phyloP scores from a whole-genome alignment of 164 flowering plant genomes.

The Kalanchoe fedtschenkoi region DNA sequence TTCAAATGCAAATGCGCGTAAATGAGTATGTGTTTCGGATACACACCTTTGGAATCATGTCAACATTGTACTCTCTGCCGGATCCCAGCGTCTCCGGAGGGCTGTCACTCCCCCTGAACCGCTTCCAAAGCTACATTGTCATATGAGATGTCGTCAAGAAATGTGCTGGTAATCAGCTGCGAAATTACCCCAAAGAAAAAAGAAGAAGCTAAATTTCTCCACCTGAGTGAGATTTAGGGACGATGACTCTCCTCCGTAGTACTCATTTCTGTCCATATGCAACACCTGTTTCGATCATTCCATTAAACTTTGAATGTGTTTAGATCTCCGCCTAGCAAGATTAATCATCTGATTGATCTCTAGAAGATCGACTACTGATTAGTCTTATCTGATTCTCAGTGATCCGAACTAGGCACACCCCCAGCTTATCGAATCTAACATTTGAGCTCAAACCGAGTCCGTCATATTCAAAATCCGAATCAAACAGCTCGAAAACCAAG shows the following conservation, averaged over 20 bases:
- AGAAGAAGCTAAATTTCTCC: neutral
- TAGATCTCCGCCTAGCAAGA: neutral
- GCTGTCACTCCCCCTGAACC: slow-evolving; percentile 55
- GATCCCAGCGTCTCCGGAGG: slow-evolving; percentile 64
- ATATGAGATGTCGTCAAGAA: too few relatives aligned
- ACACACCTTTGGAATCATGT: slow-evolving; percentile 84
- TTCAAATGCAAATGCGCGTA: neutral
- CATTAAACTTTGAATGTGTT: too few relatives aligned
- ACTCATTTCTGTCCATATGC: slow-evolving; percentile 92
- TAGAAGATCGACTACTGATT: neutral
- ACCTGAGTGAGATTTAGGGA: slow-evolving; percentile 77
- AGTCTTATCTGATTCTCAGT: too few relatives aligned
- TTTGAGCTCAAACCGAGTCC: too few relatives aligned
- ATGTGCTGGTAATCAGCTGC: too few relatives aligned
- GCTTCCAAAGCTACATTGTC: slow-evolving; percentile 80
- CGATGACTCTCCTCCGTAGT: slow-evolving; percentile 77
- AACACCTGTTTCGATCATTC: slow-evolving; percentile 44
- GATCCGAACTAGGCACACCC: too few relatives aligned
- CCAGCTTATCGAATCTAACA: too few relatives aligned
- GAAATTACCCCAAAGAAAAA: too few relatives aligned
- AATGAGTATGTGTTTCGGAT: neutral
- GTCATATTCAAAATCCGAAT: too few relatives aligned
- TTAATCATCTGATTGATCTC: neutral
- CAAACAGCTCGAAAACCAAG: too few relatives aligned
- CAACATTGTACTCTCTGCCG: slow-evolving; percentile 86